These are phyloP conservation scores for Aspergillus ostianus DNA, from an alignment of 495 filamentous ascomycete species.

Conservation along the genomic window DNA sequence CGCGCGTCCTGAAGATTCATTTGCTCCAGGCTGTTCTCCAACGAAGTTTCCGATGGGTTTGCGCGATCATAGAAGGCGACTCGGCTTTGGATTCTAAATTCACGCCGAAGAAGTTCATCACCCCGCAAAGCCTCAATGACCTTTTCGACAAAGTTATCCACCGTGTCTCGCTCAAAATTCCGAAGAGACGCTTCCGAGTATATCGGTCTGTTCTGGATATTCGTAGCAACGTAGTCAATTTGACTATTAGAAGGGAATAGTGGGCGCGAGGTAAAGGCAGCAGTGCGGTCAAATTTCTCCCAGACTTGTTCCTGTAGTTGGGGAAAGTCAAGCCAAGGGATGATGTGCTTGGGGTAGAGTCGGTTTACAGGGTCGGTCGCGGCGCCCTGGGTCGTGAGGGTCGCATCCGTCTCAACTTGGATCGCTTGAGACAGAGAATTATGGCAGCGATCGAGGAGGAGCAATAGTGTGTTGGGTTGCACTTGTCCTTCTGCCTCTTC, in stretches of 20 bases:
- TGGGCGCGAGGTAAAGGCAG: conserved; percentile 18
- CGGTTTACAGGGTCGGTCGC: conserved; percentile 16
- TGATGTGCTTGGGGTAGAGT: conserved; percentile 23
- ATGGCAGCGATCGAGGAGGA: conserved; percentile 26
- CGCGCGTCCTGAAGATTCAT: conserved; percentile 20
- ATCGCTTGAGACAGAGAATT: conserved; percentile 27
- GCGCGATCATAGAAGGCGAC: conserved; percentile 26
- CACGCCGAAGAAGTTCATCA: conserved; percentile 19
- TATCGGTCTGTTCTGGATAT: conserved; percentile 24
- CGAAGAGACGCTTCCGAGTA: conserved; percentile 28
- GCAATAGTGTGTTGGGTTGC: conserved; percentile 20
- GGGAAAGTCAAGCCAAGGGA: conserved; percentile 28
- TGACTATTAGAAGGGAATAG: conserved; percentile 21
- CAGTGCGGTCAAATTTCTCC: conserved; percentile 19
- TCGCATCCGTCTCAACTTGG: conserved; percentile 10
- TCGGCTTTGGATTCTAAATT: conserved; percentile 25
- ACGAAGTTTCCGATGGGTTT: conserved; percentile 13
- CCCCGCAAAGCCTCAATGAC: conserved; percentile 24
- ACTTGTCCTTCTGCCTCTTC: conserved; percentile 22
- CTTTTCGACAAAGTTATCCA: conserved; percentile 28
- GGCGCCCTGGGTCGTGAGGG: neutral
- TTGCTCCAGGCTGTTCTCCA: conserved; percentile 24
- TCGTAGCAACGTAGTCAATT: conserved; percentile 23
- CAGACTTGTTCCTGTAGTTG: conserved; percentile 23
- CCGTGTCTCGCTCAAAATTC: conserved; percentile 28